Conservation (phyloP, 805 yeast genomes). For the Zygosaccharomyces pseudorouxii region DNA sequence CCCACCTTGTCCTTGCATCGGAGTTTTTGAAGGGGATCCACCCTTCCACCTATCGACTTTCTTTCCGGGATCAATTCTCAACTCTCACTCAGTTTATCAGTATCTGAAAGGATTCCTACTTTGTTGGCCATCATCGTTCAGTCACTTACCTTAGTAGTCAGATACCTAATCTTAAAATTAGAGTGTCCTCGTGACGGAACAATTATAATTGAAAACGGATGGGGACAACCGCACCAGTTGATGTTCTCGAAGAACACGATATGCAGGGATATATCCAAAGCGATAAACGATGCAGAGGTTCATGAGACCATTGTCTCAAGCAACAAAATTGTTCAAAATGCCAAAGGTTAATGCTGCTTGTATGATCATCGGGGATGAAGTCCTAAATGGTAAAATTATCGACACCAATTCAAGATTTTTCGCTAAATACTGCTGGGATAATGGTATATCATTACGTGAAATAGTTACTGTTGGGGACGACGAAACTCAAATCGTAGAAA, state of each 20-base stretch:
- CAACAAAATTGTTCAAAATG: conserved; percentile 14
- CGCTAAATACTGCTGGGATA: conserved; percentile 62
- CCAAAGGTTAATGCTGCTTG: conserved; percentile 33
- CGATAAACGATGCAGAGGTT: neutral
- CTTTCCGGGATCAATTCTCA: too few species aligned
- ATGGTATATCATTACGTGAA: conserved; percentile 62
- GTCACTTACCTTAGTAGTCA: neutral
- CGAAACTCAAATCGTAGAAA: conserved; percentile 53
- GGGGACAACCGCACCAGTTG: neutral
- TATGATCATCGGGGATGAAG: conserved; percentile 74
- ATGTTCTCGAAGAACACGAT: neutral
- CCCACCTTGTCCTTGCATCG: too few species aligned
- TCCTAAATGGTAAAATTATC: conserved; percentile 74
- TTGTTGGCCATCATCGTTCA: neutral
- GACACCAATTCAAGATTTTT: conserved; percentile 75
- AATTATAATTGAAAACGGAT: neutral
- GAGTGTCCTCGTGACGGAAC: neutral
- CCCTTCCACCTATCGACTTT: too few species aligned
- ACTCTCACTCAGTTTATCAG: too few species aligned
- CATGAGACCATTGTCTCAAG: neutral
- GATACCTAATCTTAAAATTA: neutral
- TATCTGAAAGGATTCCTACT: neutral
- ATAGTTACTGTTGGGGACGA: conserved; percentile 78
- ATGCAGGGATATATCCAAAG: neutral
- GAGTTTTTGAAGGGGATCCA: too few species aligned